phyloP scores from a whole-genome alignment of 441 rosid species.

The Euphorbia corollata region DNA sequence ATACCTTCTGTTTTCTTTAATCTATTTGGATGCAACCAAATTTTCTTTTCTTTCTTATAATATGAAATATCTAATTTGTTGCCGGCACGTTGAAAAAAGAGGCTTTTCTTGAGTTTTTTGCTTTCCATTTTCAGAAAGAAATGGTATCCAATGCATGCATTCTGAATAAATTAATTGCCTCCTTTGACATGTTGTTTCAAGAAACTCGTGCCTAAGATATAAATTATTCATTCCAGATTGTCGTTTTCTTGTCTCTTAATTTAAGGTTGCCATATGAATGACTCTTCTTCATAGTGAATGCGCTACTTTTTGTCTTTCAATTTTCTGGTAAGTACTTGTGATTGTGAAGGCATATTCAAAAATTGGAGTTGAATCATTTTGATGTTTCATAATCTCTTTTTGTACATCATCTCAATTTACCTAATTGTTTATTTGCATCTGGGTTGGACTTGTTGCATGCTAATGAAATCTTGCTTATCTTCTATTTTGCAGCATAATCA shows the following conservation, averaged over 20 bases:
- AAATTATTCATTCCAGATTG: not conserved
- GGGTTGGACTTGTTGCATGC: not conserved
- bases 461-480: constrained; percentile 6
- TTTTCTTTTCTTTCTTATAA: not conserved
- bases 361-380: too few relatives aligned
- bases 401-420: not conserved
- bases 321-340: not conserved
- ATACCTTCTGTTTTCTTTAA: constrained; percentile 2
- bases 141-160: not conserved
- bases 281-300: not conserved
- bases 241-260: not conserved
- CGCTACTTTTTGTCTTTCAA: not conserved
- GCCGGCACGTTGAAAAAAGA: not conserved
- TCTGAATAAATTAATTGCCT: not conserved
- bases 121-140: too few relatives aligned
- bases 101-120: not conserved
- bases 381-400: not conserved
- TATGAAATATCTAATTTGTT: not conserved
- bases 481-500: constrained; percentile 34
- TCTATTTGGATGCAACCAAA: not conserved
- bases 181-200: not conserved
- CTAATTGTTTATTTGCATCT: not conserved
- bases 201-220: not conserved
- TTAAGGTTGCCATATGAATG: not conserved
- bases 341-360: not conserved